Conservation (phyloP, 331 rosid genomes). For the Pyrus hybrid region DNA sequence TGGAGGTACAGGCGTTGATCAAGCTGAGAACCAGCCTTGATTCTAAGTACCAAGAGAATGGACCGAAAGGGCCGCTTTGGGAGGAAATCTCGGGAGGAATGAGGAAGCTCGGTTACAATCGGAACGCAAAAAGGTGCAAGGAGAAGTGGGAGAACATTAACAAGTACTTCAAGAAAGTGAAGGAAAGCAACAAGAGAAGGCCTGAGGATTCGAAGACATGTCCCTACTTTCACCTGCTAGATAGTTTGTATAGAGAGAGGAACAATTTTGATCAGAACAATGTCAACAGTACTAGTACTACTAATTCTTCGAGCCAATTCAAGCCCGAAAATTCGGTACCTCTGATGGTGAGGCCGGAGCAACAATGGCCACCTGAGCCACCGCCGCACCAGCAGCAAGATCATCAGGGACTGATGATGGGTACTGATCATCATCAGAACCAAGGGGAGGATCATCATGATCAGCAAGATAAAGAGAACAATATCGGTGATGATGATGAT, state of each 20-base stretch:
- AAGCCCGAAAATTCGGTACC: constrained; percentile 32
- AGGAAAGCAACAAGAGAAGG: constrained; percentile 78
- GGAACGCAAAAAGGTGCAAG: constrained; percentile 80
- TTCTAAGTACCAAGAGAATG: constrained; percentile 65
- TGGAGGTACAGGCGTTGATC: constrained; percentile 71
- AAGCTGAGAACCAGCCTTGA: constrained; percentile 53
- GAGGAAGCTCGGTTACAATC: constrained; percentile 59
- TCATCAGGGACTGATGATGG: not conserved
- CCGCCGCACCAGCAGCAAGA: not conserved
- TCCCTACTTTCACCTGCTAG: constrained; percentile 70
- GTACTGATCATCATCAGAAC: not conserved
- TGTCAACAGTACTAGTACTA: not conserved
- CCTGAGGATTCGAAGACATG: constrained; percentile 88
- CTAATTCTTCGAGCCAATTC: not conserved
- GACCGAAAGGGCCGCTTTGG: constrained; percentile 89
- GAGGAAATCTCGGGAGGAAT: constrained; percentile 73
- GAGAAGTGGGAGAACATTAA: constrained; percentile 99
- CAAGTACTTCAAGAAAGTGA: constrained; percentile 95
- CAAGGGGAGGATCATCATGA: constrained; percentile 29
- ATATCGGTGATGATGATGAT: constrained; percentile 1
- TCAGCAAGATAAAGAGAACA: not conserved
- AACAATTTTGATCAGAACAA: constrained; percentile 22
- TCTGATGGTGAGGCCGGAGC: constrained; percentile 82
- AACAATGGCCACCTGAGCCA: constrained; percentile 62
- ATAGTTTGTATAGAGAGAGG: constrained; percentile 58